Conservation (phyloP, 352 stramenopile genomes). For the Poterioochromonas sp. region DNA sequence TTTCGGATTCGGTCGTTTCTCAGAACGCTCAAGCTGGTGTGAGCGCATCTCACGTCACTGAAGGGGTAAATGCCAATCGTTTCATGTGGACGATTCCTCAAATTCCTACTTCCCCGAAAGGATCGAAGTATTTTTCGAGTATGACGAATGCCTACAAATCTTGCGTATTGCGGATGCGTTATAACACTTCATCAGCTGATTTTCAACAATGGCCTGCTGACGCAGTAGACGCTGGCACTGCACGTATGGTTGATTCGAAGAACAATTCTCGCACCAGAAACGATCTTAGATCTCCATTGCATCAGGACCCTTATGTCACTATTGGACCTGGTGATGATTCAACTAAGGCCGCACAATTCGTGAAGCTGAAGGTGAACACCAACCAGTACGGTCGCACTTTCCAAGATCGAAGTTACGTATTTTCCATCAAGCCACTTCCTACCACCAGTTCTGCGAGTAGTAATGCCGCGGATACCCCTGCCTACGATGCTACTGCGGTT, state of each 20-base stretch:
- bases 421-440: slow-evolving; percentile 39
- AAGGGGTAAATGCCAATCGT: slow-evolving; percentile 42
- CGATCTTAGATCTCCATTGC: slow-evolving; percentile 34
- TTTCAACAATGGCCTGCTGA: slow-evolving; percentile 42
- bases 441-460: slow-evolving; percentile 12
- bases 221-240: slow-evolving; percentile 32
- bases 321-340: slow-evolving; percentile 33
- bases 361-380: slow-evolving; percentile 44
- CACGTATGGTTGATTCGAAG: slow-evolving; percentile 35
- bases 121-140: slow-evolving; percentile 32
- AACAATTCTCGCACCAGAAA: slow-evolving; percentile 40
- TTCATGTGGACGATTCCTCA: slow-evolving; percentile 42
- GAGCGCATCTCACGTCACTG: neutral
- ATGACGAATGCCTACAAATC: slow-evolving; percentile 39
- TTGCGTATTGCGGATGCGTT: slow-evolving; percentile 43
- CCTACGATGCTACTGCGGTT: slow-evolving; percentile 21
- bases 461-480: slow-evolving; percentile 24
- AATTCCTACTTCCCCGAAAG: slow-evolving; percentile 33
- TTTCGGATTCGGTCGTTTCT: slow-evolving; percentile 18
- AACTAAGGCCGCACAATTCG: slow-evolving; percentile 31
- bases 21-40: slow-evolving; percentile 13
- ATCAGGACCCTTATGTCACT: slow-evolving; percentile 44
- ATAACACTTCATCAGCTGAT: slow-evolving; percentile 47
- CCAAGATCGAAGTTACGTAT: slow-evolving; percentile 45
- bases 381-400: slow-evolving; percentile 52